Conservation (phyloP, 345 rosid genomes). For the Acer saccharum region DNA sequence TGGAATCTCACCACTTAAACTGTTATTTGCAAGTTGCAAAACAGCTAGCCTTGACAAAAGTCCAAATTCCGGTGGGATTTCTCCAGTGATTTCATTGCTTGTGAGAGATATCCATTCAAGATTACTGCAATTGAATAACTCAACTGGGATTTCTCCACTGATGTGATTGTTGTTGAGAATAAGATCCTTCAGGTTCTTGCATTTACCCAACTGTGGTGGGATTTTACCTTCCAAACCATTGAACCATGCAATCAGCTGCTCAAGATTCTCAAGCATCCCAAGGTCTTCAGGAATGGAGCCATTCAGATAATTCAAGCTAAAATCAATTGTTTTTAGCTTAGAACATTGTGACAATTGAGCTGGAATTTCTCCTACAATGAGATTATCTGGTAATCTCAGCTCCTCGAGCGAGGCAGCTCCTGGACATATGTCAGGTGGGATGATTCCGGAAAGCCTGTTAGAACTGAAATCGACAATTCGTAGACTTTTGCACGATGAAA, state of each 20-base stretch:
- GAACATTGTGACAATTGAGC: slow-evolving; percentile 75
- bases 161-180: slow-evolving; percentile 87
- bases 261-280: slow-evolving; percentile 77
- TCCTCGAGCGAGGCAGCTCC: slow-evolving; percentile 81
- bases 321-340: slow-evolving; percentile 67
- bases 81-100: slow-evolving; percentile 72
- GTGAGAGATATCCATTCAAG: slow-evolving; percentile 94
- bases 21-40: slow-evolving; percentile 89
- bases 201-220: slow-evolving; percentile 77
- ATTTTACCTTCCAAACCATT: slow-evolving; percentile 77
- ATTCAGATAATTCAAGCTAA: slow-evolving; percentile 80
- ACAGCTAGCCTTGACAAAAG: slow-evolving; percentile 77
- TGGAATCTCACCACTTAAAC: slow-evolving; percentile 85
- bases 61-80: slow-evolving; percentile 66
- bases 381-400: slow-evolving; percentile 82
- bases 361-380: slow-evolving; percentile 72
- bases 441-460: slow-evolving; percentile 65
- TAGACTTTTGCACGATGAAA: slow-evolving; percentile 70
- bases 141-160: slow-evolving; percentile 72
- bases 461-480: slow-evolving; percentile 76
- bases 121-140: slow-evolving; percentile 80
- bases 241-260: slow-evolving; percentile 91
- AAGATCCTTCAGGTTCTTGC: slow-evolving; percentile 71
- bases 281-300: slow-evolving; percentile 85
- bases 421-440: slow-evolving; percentile 81